These are phyloP conservation scores for Bondarzewia mesenterica DNA, from an alignment of 1,284 basidiomycete species.

Conservation along the genomic window DNA sequence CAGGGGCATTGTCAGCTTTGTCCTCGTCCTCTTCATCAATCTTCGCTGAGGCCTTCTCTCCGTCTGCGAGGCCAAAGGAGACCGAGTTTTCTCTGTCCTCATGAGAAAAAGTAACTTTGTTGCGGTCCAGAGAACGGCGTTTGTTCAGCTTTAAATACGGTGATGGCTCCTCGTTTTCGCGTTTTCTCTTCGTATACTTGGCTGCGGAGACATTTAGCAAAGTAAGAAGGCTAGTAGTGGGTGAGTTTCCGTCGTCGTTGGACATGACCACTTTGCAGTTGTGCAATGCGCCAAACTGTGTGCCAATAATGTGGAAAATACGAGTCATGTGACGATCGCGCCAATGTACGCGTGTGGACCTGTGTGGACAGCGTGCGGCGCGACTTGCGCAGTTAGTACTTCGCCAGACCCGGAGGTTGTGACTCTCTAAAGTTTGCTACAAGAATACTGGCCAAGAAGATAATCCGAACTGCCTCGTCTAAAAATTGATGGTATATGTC, in stretches of 20 bases:
- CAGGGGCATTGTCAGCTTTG: slow-evolving; percentile 11
- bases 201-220: slow-evolving; percentile 89
- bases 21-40: slow-evolving; percentile 2
- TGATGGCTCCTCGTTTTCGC: slow-evolving; percentile 32
- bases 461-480: too few species aligned
- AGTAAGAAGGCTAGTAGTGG: slow-evolving; percentile 82
- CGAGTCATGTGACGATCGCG: too few species aligned
- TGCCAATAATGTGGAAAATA: too few species aligned
- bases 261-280: too few species aligned
- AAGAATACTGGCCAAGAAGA: too few species aligned
- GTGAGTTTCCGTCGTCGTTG: slow-evolving; percentile 40
- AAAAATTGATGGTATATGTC: too few species aligned
- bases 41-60: background rate
- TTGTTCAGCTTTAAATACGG: slow-evolving; percentile 61
- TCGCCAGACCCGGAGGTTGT: too few species aligned
- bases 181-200: slow-evolving; percentile 53
- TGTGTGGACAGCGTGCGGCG: too few species aligned
- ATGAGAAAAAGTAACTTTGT: background rate
- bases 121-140: slow-evolving; percentile 20
- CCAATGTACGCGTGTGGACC: too few species aligned
- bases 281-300: too few species aligned
- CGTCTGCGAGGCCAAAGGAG: background rate
- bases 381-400: too few species aligned
- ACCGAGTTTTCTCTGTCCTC: background rate
- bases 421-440: too few species aligned